phyloP scores from a whole-genome alignment of 148 eudicot genomes.

The Rhododendron vialii region DNA sequence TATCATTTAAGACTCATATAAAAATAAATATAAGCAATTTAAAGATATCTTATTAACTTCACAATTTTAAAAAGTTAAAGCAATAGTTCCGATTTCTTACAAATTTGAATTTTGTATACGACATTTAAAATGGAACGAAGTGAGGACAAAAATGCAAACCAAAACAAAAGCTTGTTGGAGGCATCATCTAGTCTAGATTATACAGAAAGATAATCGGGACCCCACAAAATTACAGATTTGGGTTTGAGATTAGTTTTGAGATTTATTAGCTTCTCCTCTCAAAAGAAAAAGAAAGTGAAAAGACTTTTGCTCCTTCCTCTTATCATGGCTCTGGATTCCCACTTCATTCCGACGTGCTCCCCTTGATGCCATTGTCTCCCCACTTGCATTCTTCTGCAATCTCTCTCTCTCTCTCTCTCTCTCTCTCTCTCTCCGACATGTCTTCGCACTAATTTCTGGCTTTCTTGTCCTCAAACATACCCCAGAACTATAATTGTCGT shows the following conservation, averaged over 20 bases:
- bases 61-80: too few species aligned
- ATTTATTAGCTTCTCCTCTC: background rate
- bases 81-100: too few species aligned
- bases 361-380: constrained; percentile 18
- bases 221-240: too few species aligned
- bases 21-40: too few species aligned
- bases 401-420: background rate
- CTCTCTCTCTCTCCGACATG: background rate
- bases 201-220: background rate
- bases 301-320: background rate
- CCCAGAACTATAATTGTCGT: background rate
- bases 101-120: too few species aligned
- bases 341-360: constrained; percentile 23
- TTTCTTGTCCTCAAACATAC: constrained; percentile 1
- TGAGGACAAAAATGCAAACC: too few species aligned
- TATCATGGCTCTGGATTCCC: background rate
- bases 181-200: too few species aligned
- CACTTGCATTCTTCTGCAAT: background rate
- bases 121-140: too few species aligned
- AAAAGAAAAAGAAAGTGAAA: background rate
- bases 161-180: too few species aligned
- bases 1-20: too few species aligned
- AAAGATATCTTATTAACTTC: too few species aligned
- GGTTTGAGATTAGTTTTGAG: background rate
- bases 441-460: background rate